A percentile compares a stretch with the other conserved stretches of the same genome.
Evolutionary conservation across 208 protist species (phyloP).

Genomic region (Leishmania mexicana): DNA sequence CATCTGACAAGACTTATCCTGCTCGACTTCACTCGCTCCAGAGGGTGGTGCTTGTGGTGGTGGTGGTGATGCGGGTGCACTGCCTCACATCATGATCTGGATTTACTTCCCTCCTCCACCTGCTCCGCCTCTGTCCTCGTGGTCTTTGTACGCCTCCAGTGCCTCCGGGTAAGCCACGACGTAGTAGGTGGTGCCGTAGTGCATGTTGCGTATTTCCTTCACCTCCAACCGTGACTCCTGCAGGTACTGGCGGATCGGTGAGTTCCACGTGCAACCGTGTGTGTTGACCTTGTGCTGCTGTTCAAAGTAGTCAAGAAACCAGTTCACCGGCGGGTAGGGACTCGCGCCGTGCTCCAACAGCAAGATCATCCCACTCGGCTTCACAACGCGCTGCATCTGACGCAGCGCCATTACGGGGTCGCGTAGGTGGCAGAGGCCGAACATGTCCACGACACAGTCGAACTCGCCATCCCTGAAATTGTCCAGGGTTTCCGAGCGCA

Average conservation of each 20-base stretch:
- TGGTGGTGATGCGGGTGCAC: background rate
- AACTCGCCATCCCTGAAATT: slow-evolving; percentile 84
- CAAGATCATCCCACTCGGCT: slow-evolving; percentile 88
- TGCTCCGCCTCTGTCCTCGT: slow-evolving; percentile 22
- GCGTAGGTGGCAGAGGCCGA: slow-evolving; percentile 90
- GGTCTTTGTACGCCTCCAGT: slow-evolving; percentile 64
- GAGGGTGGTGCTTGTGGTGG: background rate
- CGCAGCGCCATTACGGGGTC: slow-evolving; percentile 88
- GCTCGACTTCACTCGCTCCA: background rate
- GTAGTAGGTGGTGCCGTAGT: slow-evolving; percentile 93
- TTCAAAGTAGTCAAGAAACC: slow-evolving; percentile 88
- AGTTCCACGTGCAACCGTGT: slow-evolving; percentile 88
- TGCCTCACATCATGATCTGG: slow-evolving; percentile 1
- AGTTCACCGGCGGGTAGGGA: slow-evolving; percentile 86
- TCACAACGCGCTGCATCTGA: slow-evolving; percentile 92
- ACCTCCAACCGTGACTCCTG: slow-evolving; percentile 78
- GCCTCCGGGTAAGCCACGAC: slow-evolving; percentile 87
- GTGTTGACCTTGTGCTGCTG: slow-evolving; percentile 82
- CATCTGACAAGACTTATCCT: background rate
- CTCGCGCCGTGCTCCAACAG: slow-evolving; percentile 89
- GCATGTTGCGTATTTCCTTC: slow-evolving; percentile 87
- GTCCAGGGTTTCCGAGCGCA: slow-evolving; percentile 81
- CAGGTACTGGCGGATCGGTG: slow-evolving; percentile 78
- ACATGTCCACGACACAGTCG: slow-evolving; percentile 93
- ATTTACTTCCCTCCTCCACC: slow-evolving; percentile 13